Conservation (phyloP, 164 flowering plant genomes). For the Buxus sempervirens region DNA sequence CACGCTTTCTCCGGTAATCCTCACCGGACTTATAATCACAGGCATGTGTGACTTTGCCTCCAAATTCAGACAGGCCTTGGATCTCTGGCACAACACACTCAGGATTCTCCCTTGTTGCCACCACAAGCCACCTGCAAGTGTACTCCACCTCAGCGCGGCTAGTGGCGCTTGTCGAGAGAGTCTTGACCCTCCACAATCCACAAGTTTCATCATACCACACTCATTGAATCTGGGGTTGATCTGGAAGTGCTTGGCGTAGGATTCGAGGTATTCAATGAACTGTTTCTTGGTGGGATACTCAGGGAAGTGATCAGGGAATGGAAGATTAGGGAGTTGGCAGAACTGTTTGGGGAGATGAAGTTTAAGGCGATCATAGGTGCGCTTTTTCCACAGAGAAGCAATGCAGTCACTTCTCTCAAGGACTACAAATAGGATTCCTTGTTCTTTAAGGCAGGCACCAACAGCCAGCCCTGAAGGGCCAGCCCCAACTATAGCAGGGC, state of each 20-base stretch:
- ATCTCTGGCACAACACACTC: conserved; percentile 60
- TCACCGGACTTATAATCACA: too few relatives aligned
- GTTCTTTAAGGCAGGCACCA: conserved; percentile 57
- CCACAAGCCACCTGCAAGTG: conserved; percentile 68
- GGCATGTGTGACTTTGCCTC: conserved; percentile 49
- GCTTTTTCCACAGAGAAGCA: too few relatives aligned
- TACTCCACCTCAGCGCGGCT: conserved; percentile 45
- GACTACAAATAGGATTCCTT: conserved; percentile 76
- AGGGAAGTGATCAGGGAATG: too few relatives aligned
- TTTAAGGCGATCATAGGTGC: conserved; percentile 78
- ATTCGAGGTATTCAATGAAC: too few relatives aligned
- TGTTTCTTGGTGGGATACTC: too few relatives aligned
- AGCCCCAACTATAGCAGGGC: conserved; percentile 83
- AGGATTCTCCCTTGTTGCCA: conserved; percentile 86
- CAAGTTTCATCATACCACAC: conserved; percentile 59
- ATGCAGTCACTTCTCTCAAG: conserved; percentile 68
- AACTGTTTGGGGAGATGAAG: too few relatives aligned
- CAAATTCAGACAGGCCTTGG: conserved; percentile 50
- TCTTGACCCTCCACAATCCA: conserved; percentile 68
- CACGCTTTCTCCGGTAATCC: too few relatives aligned
- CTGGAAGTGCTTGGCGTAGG: conserved; percentile 57
- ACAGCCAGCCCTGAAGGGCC: too few relatives aligned
- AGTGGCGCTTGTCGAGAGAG: conserved; percentile 10
- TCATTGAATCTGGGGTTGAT: conserved; percentile 72
- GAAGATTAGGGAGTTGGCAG: too few relatives aligned